phyloP scores from a whole-genome alignment of 2,329 filamentous ascomycete species.

The Verticillium tricorpus region DNA sequence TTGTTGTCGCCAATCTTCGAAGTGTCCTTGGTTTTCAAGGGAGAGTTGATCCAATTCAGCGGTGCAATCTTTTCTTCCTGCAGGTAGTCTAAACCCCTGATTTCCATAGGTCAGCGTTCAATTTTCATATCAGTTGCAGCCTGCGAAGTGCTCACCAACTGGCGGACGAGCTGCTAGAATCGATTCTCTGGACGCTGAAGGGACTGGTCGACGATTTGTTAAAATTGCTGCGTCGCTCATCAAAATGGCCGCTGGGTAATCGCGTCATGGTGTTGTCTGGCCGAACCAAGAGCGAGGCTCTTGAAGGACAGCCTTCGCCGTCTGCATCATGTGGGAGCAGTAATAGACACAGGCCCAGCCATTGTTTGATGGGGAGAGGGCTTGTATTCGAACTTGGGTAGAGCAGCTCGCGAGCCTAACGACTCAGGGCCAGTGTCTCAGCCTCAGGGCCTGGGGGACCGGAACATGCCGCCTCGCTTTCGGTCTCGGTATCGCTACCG shows the following conservation, averaged over 20 bases:
- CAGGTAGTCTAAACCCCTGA: conserved; percentile 10
- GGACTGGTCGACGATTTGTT: not conserved
- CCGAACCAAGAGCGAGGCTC: not conserved
- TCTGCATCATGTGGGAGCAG: not conserved
- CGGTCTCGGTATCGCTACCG: not conserved
- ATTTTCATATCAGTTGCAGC: not conserved
- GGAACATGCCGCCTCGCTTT: not conserved
- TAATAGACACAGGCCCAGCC: not conserved
- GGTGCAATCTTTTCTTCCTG: conserved; percentile 11
- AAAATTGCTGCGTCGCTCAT: not conserved
- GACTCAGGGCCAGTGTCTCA: not conserved
- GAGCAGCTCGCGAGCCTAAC: not conserved
- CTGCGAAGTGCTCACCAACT: not conserved
- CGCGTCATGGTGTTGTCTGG: not conserved
- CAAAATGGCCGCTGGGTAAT: not conserved
- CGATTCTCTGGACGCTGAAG: not conserved
- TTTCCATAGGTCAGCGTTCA: not conserved
- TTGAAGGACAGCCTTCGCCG: not conserved
- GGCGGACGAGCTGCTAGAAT: not conserved
- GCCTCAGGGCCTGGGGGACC: not conserved
- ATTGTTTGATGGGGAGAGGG: not conserved
- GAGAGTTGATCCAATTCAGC: conserved; percentile 10
- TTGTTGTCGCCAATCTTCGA: not conserved
- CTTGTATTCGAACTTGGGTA: not conserved
- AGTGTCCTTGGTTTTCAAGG: conserved; percentile 2